Evolutionary conservation across 1,139 yeast species (phyloP), one percentile per base, ranked within the genome.

Genomic region (Hyphopichia burtonii): DNA sequence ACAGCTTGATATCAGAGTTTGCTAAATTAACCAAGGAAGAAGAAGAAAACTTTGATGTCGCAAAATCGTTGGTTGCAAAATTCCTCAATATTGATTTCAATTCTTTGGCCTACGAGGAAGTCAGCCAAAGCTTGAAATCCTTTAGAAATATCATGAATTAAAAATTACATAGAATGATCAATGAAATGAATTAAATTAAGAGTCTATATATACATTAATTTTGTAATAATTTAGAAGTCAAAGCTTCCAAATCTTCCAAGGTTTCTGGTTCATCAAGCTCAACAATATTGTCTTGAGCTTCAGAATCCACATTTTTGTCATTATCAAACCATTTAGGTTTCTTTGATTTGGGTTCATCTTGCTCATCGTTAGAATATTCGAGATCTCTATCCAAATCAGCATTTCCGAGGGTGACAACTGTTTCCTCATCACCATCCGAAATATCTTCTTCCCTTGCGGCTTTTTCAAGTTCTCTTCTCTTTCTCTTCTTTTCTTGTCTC

Each of bases 211-310:
- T 33, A 20, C 16, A 33, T 18, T 37, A 37, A 28, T 36, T 28
- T 18, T 36, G 32, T 20, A 67, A 60, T 56, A 93, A 80, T 61
- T 78, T 79, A 37, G 87, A 78, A 2, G 98, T 85, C 65, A 93
- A 80, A 11, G 95, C 90, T 71, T 93, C 99, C 65, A 93, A 76
- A 58, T 93, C 98, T 61, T 89, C 97, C 63, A 93, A 72, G 25
- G 96, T 86, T 54, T 88, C 87, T 17, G 97, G 97, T 56, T 84
- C 88, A 51, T 87, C 94, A 41, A 86, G 73, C 63, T 90, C 96
- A 47, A 86, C 72, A 42, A 86, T 66, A 19, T 66, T 64, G 39
- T 63, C 61, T 34, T 51, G 50, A 30, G 46, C 39, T n/a, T 18
- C 37, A 11, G 25, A 19, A 19, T 52, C 56, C 3, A 53, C 62